These are phyloP conservation scores for Xerocomus potaroensis DNA, from an alignment of 768 basidiomycete species.

Conservation along the genomic window DNA sequence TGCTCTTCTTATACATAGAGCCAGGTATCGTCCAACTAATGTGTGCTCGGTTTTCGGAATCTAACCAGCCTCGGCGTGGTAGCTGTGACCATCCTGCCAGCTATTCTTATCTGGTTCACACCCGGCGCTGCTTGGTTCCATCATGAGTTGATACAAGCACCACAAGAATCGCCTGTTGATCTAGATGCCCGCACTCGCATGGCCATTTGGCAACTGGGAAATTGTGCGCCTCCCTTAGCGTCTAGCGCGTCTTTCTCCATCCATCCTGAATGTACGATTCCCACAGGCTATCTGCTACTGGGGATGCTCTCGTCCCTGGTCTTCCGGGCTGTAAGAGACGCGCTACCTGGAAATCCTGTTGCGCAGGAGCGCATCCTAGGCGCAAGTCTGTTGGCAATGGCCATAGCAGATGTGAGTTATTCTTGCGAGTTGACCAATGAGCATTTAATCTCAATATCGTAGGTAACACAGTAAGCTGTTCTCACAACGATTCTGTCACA, in stretches of 20 bases:
- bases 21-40: constrained; percentile 42
- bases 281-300: constrained; percentile 61
- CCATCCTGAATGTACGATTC: too few relatives aligned
- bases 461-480: constrained; percentile 59
- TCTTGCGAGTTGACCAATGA: neutral
- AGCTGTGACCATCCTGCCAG: constrained; percentile 52
- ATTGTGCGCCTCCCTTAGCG: constrained; percentile 38
- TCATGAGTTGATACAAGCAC: constrained; percentile 60
- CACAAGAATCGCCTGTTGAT: constrained; percentile 28
- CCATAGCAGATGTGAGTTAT: constrained; percentile 62
- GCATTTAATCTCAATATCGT: neutral
- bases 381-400: constrained; percentile 56
- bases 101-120: constrained; percentile 48
- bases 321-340: constrained; percentile 62
- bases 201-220: constrained; percentile 65
- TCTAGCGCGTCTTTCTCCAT: neutral
- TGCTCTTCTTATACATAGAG: constrained; percentile 63
- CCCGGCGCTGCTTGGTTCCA: constrained; percentile 68
- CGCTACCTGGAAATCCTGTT: constrained; percentile 49
- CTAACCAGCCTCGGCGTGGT: neutral
- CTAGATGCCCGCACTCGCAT: constrained; percentile 52
- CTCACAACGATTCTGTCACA: neutral
- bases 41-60: neutral
- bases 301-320: constrained; percentile 63
- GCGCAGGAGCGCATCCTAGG: constrained; percentile 70